Evolutionary conservation across 148 eudicot genomes (phyloP), one percentile per base, ranked within the genome.

Genomic region (Tetragonia tetragonoides): DNA sequence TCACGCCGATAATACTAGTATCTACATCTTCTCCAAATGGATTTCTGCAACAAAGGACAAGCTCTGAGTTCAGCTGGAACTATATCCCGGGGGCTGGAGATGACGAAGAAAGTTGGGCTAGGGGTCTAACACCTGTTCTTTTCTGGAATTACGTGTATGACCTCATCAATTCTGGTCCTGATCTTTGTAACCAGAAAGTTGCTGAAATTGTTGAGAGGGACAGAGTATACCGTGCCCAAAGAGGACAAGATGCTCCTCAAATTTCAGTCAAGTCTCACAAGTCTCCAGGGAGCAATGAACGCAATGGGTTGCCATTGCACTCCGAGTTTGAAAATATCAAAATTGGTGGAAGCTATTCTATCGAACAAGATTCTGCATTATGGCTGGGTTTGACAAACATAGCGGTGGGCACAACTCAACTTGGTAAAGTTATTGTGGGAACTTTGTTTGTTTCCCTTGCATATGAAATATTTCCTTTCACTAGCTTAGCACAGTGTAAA

Each of bases 71-170:
- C 77, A 95, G 99, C 76, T 95, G 97, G 96, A 95, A 82, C 68
- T 95, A 95, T 81, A 95, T 95, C 57, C 80, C 99, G 53, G 99
- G 99, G 59, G 99, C 99, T 66, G 99, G 99, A 79, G 99, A 95
- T 78, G 99, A 95, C 73, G 99, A 95, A 82, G 99, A 95, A 81
- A 95, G 97, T 77, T 95, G 99, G 99, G 86, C 99, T 41, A 87
- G 97, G 78, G 97, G 97, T 37, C 84, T 95, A 78, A 84, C 92
- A 5, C 97, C 97, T 4, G 61, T 46, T 49, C 92, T 95, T 63
- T 95, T 93, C 81, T 95, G 99, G 99, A 88, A 82, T 39, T 82
- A 91, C 85, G 96, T 86, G 28, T 84, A 91, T 83, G 99, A 95
- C 78, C 78, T 93, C 60, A 87, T 95, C 70, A 81, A 77, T 63